Conservation (phyloP, 148 eudicot species). For the Cornus kousa region DNA sequence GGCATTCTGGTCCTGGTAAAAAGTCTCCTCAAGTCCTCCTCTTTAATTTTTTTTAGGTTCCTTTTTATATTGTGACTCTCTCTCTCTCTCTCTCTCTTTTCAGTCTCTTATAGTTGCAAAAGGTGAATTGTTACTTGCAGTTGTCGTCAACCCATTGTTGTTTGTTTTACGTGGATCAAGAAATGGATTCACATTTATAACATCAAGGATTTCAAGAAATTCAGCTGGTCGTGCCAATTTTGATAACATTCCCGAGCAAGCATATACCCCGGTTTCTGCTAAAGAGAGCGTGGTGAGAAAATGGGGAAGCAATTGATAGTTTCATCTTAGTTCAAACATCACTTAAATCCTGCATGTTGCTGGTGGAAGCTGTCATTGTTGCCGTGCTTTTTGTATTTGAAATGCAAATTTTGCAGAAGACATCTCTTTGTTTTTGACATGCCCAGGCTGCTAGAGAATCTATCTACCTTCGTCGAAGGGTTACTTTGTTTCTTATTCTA, state of each 20-base stretch:
- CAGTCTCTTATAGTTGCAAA: conserved; percentile 63
- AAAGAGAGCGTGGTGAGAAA: conserved; percentile 63
- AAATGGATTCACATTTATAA: conserved; percentile 29
- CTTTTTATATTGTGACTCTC: not conserved
- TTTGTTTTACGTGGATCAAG: conserved; percentile 51
- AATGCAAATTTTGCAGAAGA: not conserved
- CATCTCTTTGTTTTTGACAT: not conserved
- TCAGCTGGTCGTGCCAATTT: conserved; percentile 26
- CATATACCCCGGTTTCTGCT: conserved; percentile 38
- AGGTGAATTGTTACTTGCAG: conserved; percentile 65
- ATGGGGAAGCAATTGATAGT: conserved; percentile 60
- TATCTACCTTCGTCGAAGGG: not conserved
- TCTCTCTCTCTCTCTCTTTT: not conserved
- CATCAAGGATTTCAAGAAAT: conserved; percentile 35
- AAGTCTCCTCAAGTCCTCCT: conserved; percentile 1
- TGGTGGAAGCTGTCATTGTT: not conserved
- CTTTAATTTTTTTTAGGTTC: not conserved
- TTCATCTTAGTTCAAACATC: conserved; percentile 1
- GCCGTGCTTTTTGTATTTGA: not conserved
- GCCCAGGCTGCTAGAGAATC: not conserved
- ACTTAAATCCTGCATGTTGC: not conserved
- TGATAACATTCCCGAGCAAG: conserved; percentile 30
- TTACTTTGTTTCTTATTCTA: not conserved
- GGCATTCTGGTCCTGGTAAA: conserved; percentile 59
- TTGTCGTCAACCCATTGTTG: conserved; percentile 54